Evolutionary conservation across 352 stramenopile species (phyloP).

Genomic region (Globisporangium radiosum): DNA sequence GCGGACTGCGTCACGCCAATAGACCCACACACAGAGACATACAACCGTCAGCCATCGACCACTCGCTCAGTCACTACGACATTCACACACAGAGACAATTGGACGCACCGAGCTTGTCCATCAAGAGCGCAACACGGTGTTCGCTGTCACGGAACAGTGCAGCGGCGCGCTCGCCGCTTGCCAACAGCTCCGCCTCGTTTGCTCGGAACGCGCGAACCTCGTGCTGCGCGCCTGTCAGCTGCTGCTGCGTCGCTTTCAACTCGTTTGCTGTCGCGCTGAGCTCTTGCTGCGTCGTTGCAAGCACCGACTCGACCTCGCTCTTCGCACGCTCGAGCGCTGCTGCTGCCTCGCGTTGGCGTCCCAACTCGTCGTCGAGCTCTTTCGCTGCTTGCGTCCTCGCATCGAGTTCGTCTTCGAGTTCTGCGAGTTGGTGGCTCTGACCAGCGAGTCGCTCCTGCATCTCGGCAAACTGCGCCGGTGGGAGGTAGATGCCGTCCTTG

Average conservation of each 20-base stretch:
- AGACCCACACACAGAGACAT: constrained; percentile 1
- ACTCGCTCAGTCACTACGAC: no score
- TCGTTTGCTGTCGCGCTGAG: constrained; percentile 21
- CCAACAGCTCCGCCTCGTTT: constrained; percentile 54
- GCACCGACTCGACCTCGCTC: constrained; percentile 31
- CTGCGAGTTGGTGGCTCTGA: constrained; percentile 63
- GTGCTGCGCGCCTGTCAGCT: constrained; percentile 21
- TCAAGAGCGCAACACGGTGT: constrained; percentile 29
- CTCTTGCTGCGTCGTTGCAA: constrained; percentile 26
- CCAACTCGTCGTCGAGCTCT: constrained; percentile 64
- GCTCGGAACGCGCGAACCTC: constrained; percentile 37
- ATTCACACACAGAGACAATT: not conserved
- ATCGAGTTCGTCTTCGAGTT: constrained; percentile 82
- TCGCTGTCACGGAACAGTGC: constrained; percentile 58
- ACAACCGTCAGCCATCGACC: not conserved
- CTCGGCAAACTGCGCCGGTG: constrained; percentile 84
- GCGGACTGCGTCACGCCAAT: constrained; percentile 22
- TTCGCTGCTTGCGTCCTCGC: constrained; percentile 47
- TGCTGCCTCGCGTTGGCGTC: constrained; percentile 43
- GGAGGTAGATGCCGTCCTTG: constrained; percentile 91
- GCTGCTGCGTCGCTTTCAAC: constrained; percentile 18
- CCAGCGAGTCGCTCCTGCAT: constrained; percentile 84
- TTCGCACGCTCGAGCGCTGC: constrained; percentile 36
- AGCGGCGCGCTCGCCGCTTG: constrained; percentile 38
- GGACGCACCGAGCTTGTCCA: constrained; percentile 48